These are phyloP conservation scores for Solanum virginianum DNA, from an alignment of 257 asterid species.

Conservation along the genomic window DNA sequence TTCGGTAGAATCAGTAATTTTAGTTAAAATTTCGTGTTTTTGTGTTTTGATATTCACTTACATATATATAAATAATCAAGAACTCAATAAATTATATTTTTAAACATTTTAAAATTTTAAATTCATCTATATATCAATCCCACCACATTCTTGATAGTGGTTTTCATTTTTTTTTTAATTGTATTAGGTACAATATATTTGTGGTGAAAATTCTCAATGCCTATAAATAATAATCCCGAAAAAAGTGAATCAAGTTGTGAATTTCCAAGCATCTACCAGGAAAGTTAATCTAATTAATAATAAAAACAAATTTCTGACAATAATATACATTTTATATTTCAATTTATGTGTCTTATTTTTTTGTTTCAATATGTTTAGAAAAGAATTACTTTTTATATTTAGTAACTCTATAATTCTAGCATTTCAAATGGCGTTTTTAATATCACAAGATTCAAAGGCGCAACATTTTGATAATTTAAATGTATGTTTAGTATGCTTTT, in stretches of 20 bases:
- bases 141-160: background rate
- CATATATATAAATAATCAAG: background rate
- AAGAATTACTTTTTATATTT: background rate
- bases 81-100: background rate
- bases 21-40: background rate
- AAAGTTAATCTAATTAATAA: no score
- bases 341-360: background rate
- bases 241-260: background rate
- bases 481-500: background rate
- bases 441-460: background rate
- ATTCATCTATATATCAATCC: background rate
- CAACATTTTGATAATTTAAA: background rate
- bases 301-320: background rate
- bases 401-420: background rate
- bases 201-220: background rate
- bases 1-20: background rate
- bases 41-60: background rate
- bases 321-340: background rate
- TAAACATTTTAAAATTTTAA: background rate
- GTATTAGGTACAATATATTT: background rate
- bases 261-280: background rate
- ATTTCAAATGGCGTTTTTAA: background rate
- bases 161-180: background rate
- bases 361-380: fast-evolving
- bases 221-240: background rate